A percentile compares a stretch with the other conserved stretches of the same genome.
Conservation (phyloP, 2,329 filamentous ascomycete species). For the Microcyclosporella mali region DNA sequence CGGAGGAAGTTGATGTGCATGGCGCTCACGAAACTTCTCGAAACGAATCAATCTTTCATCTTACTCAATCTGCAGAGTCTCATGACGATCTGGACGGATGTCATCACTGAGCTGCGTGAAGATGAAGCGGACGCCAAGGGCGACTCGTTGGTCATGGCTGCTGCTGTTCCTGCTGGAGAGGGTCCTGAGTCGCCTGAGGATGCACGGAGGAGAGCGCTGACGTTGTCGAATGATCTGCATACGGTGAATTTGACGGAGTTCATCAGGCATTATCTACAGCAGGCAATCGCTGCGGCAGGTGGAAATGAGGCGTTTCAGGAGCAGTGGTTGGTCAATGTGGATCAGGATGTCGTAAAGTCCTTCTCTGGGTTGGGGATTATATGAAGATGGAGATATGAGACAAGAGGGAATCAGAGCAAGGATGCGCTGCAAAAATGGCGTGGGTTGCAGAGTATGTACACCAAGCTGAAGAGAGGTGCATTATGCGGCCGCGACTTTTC, state of each 20-base stretch:
- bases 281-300: conserved; percentile 54
- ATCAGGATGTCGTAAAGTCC: conserved; percentile 61
- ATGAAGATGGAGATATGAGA: conserved; percentile 9
- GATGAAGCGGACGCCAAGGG: conserved; percentile 23
- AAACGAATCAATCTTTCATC: conserved; percentile 50
- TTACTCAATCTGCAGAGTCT: conserved; percentile 58
- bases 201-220: conserved; percentile 43
- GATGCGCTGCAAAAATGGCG: too few species aligned
- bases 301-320: conserved; percentile 61
- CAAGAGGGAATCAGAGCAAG: too few species aligned
- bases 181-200: conserved; percentile 41
- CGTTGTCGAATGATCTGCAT: conserved; percentile 60
- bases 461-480: too few species aligned
- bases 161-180: conserved; percentile 1
- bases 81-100: conserved; percentile 67
- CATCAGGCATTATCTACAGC: conserved; percentile 56
- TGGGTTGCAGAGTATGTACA: too few species aligned
- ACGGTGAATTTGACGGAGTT: conserved; percentile 59
- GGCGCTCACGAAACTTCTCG: conserved; percentile 64
- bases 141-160: conserved; percentile 35
- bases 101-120: conserved; percentile 60
- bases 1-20: conserved; percentile 67
- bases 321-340: conserved; percentile 67
- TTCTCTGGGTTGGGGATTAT: conserved; percentile 46
- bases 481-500: too few species aligned